phyloP scores from a whole-genome alignment of 1,139 yeast species.

The Nakaseomyces bracarensis region DNA sequence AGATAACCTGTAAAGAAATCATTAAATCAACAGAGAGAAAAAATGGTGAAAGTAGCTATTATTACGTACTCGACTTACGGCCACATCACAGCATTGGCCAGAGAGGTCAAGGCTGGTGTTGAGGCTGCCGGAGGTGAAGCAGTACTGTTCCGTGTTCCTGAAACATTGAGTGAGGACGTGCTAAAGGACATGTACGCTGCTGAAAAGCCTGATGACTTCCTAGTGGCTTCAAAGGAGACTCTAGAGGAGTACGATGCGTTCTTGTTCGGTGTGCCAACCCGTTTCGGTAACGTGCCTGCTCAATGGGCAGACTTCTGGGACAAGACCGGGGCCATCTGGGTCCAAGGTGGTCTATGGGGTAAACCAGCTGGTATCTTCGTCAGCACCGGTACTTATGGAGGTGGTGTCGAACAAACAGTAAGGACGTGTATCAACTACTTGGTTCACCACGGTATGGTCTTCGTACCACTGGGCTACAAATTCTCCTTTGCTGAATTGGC shows the following conservation, averaged over 20 bases:
- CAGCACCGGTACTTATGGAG: conserved; percentile 53
- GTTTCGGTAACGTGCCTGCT: conserved; percentile 54
- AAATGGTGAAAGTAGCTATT: conserved; percentile 46
- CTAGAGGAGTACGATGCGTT: conserved; percentile 51
- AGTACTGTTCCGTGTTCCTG: conserved; percentile 52
- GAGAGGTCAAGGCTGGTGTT: conserved; percentile 48
- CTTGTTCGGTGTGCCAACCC: conserved; percentile 56
- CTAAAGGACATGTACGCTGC: conserved; percentile 59
- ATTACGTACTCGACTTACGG: conserved; percentile 58
- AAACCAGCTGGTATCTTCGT: conserved; percentile 53
- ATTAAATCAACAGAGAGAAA: neutral
- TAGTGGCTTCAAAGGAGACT: conserved; percentile 43
- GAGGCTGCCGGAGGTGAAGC: conserved; percentile 53
- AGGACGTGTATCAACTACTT: conserved; percentile 43
- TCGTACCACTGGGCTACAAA: conserved; percentile 53
- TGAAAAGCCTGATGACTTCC: conserved; percentile 43
- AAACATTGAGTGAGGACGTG: conserved; percentile 53
- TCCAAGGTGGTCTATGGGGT: conserved; percentile 46
- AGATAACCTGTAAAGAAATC: neutral
- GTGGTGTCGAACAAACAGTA: conserved; percentile 56
- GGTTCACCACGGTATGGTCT: conserved; percentile 55
- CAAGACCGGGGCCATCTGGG: conserved; percentile 55
- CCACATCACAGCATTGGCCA: conserved; percentile 48
- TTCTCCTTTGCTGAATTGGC: conserved; percentile 43
- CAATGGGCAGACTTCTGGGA: conserved; percentile 62